phyloP scores from a whole-genome alignment of 805 yeast species.

The Tetrapisispora namnaoensis region DNA sequence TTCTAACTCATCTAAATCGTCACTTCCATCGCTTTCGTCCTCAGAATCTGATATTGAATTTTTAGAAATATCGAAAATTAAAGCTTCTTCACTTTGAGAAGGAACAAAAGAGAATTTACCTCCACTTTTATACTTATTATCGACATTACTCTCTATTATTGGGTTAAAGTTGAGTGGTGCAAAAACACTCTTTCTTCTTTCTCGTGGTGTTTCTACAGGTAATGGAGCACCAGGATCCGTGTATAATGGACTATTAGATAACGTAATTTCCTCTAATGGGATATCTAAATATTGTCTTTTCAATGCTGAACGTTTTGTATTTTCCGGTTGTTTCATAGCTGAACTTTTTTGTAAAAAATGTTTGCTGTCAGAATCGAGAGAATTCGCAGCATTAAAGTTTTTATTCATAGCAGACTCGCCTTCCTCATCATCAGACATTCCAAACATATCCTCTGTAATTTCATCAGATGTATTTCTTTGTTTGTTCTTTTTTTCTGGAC shows the following conservation, averaged over 20 bases:
- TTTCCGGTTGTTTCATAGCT: not conserved
- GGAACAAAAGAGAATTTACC: constrained; percentile 62
- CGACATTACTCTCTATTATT: constrained; percentile 62
- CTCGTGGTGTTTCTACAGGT: constrained; percentile 45
- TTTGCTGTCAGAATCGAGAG: not conserved
- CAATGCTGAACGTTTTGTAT: not conserved
- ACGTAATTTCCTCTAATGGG: constrained; percentile 50
- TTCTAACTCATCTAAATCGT: constrained; percentile 17
- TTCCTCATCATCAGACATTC: constrained; percentile 25
- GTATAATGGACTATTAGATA: constrained; percentile 45
- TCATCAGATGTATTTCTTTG: constrained; percentile 15
- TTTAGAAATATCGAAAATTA: constrained; percentile 25
- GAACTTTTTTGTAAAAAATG: not conserved
- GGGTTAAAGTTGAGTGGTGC: constrained; percentile 81
- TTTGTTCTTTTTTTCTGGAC: constrained; percentile 1
- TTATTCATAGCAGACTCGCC: constrained; percentile 3
- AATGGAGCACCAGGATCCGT: constrained; percentile 81
- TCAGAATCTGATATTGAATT: constrained; percentile 27
- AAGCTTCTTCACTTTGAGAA: constrained; percentile 22
- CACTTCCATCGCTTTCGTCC: constrained; percentile 24
- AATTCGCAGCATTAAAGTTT: not conserved
- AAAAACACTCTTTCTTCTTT: constrained; percentile 51
- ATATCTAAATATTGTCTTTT: constrained; percentile 36
- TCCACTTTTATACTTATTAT: constrained; percentile 78
- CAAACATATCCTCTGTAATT: constrained; percentile 26